phyloP scores from a whole-genome alignment of 345 rosid genomes.

The Lenwebbia sp. region DNA sequence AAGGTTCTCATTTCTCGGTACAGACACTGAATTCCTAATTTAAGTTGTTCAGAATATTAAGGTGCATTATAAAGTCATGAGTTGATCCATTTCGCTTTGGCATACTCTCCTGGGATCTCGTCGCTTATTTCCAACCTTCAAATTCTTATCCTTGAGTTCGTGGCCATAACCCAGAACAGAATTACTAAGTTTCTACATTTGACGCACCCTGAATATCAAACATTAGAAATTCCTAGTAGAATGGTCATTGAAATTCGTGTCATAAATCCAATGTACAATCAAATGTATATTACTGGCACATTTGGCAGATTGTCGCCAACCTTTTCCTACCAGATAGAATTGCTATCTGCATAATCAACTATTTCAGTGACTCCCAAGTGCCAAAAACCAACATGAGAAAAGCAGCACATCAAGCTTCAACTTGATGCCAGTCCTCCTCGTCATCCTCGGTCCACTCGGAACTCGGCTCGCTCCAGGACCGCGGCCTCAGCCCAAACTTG shows the following conservation, averaged over 20 bases:
- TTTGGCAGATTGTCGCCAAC: not conserved
- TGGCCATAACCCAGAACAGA: not conserved
- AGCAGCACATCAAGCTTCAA: not conserved
- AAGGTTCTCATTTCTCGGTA: not conserved
- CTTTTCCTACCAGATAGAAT: not conserved
- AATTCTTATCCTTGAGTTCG: not conserved
- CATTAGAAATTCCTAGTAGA: not conserved
- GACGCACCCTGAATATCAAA: not conserved
- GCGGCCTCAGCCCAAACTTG: slow-evolving; percentile 45
- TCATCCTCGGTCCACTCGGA: slow-evolving; percentile 56
- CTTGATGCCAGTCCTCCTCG: not conserved
- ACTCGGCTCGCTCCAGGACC: slow-evolving; percentile 78
- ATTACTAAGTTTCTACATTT: not conserved
- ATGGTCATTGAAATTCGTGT: not conserved
- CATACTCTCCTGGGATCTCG: not conserved
- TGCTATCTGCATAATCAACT: not conserved
- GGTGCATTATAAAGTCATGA: not conserved
- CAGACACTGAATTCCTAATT: not conserved
- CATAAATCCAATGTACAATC: not conserved
- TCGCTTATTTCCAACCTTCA: not conserved
- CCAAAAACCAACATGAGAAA: not conserved
- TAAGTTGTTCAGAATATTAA: not conserved
- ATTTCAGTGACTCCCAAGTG: not conserved
- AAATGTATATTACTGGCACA: not conserved
- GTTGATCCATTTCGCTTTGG: rapidly evolving